Base-by-base conservation (phyloP, 2,329 filamentous ascomycete genomes). In the Ceratocystis eucalypticola region DNA sequence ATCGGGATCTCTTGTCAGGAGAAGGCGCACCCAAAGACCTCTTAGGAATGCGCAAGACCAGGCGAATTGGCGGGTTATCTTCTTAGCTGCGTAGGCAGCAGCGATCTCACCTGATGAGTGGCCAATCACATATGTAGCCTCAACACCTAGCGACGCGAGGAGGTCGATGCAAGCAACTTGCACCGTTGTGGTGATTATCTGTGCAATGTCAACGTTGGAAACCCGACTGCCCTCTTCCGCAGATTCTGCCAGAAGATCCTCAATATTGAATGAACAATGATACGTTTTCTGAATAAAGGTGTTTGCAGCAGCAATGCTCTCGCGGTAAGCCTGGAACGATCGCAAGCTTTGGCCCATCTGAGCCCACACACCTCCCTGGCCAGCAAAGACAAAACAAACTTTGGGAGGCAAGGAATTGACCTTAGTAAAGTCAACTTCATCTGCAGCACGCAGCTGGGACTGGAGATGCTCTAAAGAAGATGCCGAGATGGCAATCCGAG, bases 41-140 rank as follows among this genome's bases (percentile, higher is more conserved):
- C 78, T 76, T 25, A 75, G 73, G 67, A 77, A 79, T 2, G 78
- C 75, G 41, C 78, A 72, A 59, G 74, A 71, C 76, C 77, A 79
- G 3, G 78, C 78, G 5, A 71, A 71, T 61, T 76, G 70, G 22
- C 72, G 71, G 1, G 73, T 72, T 22, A 80, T 71, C 17, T 73
- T 72, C 0, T 73, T 75, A 0, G 71, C 72, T 7, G 78, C 76
- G 65, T 76, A 78, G 0, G 78, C 77, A 5, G 78, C 78, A 0
- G 77, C 78, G 41, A 80, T 76, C 65, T 80, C 78, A 1, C 78
- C 78, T 0, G 78, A 80, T 0, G 78, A 80, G 68, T 80, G 78
- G 0, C 78, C 78, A 6, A 79, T 71, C 2, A 78, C 76, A 20
- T 72, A 70, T 5, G 67, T 68, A 1, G 77, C 75, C 0, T 57